Conservation (phyloP, 768 basidiomycete genomes). For the Exsudoporus frostii region DNA sequence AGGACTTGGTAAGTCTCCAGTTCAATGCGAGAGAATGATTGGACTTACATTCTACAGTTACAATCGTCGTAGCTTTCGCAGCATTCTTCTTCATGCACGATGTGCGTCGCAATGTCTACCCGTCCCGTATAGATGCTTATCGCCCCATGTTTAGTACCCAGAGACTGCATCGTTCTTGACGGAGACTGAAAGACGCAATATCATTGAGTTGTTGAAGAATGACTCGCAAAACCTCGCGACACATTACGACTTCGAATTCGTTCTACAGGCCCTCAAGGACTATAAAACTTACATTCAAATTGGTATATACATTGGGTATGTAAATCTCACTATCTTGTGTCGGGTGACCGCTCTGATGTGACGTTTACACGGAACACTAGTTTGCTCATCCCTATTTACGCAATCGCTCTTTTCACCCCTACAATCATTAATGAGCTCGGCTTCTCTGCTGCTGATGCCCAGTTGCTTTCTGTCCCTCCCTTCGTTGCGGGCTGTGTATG, state of each 20-base stretch:
- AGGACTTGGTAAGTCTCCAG: constrained; percentile 21
- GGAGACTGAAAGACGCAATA: constrained; percentile 37
- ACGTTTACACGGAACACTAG: constrained; percentile 21
- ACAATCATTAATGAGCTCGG: constrained; percentile 51
- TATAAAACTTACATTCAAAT: constrained; percentile 38
- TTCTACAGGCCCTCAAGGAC: constrained; percentile 48
- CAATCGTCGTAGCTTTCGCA: constrained; percentile 19
- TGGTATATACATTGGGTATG: constrained; percentile 42
- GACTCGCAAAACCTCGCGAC: constrained; percentile 45
- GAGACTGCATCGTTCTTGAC: constrained; percentile 57
- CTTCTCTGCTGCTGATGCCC: constrained; percentile 48
- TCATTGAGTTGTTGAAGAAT: constrained; percentile 38
- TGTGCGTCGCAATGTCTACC: constrained; percentile 21
- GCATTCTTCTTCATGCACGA: constrained; percentile 55
- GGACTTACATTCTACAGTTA: constrained; percentile 12
- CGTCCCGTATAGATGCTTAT: constrained; percentile 7
- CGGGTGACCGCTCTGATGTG: background rate
- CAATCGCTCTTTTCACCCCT: constrained; percentile 49
- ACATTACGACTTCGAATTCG: constrained; percentile 42
- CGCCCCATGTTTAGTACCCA: constrained; percentile 40
- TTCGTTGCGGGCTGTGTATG: constrained; percentile 45
- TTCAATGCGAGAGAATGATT: background rate
- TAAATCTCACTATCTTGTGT: background rate
- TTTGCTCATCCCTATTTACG: constrained; percentile 45
- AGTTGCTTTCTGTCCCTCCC: constrained; percentile 48